A percentile compares a stretch with the other conserved stretches of the same genome.
Evolutionary conservation across 169 alveolate genomes (phyloP).

Genomic region (Plasmodium berghei): DNA sequence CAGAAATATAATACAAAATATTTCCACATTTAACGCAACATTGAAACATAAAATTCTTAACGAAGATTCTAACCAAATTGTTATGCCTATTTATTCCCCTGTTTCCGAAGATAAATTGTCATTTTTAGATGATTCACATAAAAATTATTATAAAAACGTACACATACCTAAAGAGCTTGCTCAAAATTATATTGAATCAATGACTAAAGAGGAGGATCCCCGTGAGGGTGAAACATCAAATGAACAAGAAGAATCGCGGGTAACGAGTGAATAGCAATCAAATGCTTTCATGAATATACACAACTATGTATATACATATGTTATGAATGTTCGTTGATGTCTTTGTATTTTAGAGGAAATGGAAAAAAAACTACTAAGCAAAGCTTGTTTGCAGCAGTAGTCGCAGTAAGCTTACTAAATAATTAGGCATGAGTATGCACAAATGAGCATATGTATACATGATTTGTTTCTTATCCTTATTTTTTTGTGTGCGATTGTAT

Average conservation of each 20-base stretch:
- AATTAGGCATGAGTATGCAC: too few species aligned
- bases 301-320: too few species aligned
- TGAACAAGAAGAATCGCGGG: neutral
- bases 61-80: neutral
- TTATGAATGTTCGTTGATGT: neutral
- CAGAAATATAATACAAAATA: slow-evolving; percentile 66
- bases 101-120: neutral
- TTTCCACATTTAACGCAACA: slow-evolving; percentile 53
- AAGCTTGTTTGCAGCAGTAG: too few species aligned
- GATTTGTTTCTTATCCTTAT: too few species aligned
- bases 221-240: neutral
- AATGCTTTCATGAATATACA: too few species aligned
- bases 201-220: neutral
- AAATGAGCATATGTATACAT: too few species aligned
- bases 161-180: slow-evolving; percentile 73
- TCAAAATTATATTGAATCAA: slow-evolving; percentile 10
- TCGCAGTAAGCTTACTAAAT: too few species aligned
- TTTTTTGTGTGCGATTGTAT: too few species aligned
- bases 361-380: too few species aligned
- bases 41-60: slow-evolving; percentile 39
- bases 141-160: slow-evolving; percentile 59
- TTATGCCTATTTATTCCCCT: slow-evolving; percentile 52
- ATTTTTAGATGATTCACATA: slow-evolving; percentile 1
- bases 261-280: too few species aligned
- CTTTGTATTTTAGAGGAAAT: too few species aligned